Evolutionary conservation across 2,329 filamentous ascomycete genomes (phyloP).

Genomic region (Xylariaceae sp.): DNA sequence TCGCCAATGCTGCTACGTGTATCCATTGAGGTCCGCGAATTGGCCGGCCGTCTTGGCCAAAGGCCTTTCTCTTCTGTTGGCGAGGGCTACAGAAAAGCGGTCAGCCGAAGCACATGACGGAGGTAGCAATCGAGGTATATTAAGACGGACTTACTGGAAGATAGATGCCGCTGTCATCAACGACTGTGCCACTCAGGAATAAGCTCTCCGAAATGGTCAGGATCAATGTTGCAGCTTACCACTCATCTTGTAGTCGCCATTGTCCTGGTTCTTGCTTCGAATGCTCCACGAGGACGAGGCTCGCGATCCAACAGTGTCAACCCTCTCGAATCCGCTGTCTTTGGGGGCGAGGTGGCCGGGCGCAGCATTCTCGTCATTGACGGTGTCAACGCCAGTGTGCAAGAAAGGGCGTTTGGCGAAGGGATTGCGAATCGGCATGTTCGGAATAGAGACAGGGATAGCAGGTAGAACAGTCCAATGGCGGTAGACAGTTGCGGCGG

Average conservation of each 20-base stretch:
- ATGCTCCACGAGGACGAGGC: constrained; percentile 62
- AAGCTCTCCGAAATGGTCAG: constrained; percentile 16
- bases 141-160: constrained; percentile 65
- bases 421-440: constrained; percentile 60
- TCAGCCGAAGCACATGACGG: constrained; percentile 21
- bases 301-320: constrained; percentile 62
- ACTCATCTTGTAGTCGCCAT: constrained; percentile 76
- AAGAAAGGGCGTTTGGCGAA: constrained; percentile 56
- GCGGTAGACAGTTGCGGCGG: too few species aligned
- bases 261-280: constrained; percentile 60
- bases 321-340: constrained; percentile 56
- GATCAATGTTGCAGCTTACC: constrained; percentile 49
- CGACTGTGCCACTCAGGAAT: constrained; percentile 57
- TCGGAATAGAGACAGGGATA: constrained; percentile 11
- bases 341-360: constrained; percentile 36
- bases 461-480: neutral
- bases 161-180: constrained; percentile 94
- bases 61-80: constrained; percentile 80
- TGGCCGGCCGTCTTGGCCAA: constrained; percentile 60
- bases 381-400: constrained; percentile 38
- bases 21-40: constrained; percentile 55
- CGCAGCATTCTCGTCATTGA: constrained; percentile 53
- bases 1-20: constrained; percentile 64
- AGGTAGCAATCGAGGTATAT: neutral
- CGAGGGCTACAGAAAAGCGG: constrained; percentile 62